Conservation (phyloP, 306 rosid genomes). For the Begonia fuchsioides region DNA sequence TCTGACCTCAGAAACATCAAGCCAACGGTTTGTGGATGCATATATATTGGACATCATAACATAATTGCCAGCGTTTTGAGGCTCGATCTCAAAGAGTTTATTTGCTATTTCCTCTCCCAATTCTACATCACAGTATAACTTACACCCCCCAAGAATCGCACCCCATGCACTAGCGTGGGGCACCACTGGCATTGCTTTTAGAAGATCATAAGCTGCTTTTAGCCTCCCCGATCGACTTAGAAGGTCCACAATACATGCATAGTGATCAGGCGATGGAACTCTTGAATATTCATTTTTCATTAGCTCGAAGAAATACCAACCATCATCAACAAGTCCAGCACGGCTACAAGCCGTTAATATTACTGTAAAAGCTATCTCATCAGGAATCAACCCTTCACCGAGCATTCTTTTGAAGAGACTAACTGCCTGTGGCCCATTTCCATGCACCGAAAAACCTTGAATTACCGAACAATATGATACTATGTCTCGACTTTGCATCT, state of each 20-base stretch:
- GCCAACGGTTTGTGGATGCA: constrained; percentile 54
- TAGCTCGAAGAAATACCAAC: constrained; percentile 44
- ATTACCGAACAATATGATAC: constrained; percentile 57
- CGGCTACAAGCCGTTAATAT: constrained; percentile 62
- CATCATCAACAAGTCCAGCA: constrained; percentile 56
- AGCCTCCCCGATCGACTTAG: constrained; percentile 52
- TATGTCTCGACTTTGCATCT: constrained; percentile 31
- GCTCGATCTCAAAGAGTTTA: constrained; percentile 44
- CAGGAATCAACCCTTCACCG: constrained; percentile 48
- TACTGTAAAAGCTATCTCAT: constrained; percentile 61
- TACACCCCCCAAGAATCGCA: constrained; percentile 70
- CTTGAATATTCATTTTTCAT: constrained; percentile 29
- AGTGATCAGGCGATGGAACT: constrained; percentile 53
- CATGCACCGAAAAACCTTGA: constrained; percentile 67
- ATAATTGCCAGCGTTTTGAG: constrained; percentile 47
- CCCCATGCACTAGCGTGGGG: constrained; percentile 64
- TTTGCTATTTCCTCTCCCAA: constrained; percentile 52
- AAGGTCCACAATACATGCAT: constrained; percentile 71
- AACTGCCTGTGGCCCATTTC: constrained; percentile 40
- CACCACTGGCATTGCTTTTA: constrained; percentile 38
- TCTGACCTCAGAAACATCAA: constrained; percentile 53
- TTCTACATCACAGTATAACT: constrained; percentile 27
- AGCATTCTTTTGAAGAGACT: constrained; percentile 49
- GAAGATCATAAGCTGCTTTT: constrained; percentile 48
- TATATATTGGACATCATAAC: constrained; percentile 61